Conservation (phyloP, 805 yeast species). For the Tetrapisispora phaffii region DNA sequence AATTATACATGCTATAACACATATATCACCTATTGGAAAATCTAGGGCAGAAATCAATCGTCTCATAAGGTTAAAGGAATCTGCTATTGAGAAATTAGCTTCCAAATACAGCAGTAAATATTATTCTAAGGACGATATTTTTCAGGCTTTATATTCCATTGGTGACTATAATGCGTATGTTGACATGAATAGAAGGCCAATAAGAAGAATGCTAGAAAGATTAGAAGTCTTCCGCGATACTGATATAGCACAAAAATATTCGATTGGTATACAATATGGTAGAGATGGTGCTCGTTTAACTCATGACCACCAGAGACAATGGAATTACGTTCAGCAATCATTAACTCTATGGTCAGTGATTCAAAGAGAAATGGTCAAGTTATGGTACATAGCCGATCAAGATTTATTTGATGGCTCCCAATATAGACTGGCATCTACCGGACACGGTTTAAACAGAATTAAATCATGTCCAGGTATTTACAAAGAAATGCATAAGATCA, state of each 20-base stretch:
- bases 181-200: constrained; percentile 59
- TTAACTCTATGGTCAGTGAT: constrained; percentile 66
- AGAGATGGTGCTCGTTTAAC: constrained; percentile 60
- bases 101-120: constrained; percentile 36
- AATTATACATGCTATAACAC: constrained; percentile 55
- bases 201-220: constrained; percentile 48
- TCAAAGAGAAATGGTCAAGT: constrained; percentile 65
- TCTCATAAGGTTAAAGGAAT: constrained; percentile 56
- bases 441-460: constrained; percentile 72
- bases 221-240: constrained; percentile 39
- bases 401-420: constrained; percentile 49
- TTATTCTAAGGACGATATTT: constrained; percentile 49
- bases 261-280: constrained; percentile 58
- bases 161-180: constrained; percentile 72
- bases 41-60: constrained; percentile 44
- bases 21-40: constrained; percentile 51
- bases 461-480: constrained; percentile 63
- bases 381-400: constrained; percentile 70
- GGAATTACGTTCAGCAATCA: constrained; percentile 65
- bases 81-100: constrained; percentile 54
- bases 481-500: constrained; percentile 60
- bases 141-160: constrained; percentile 63
- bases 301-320: constrained; percentile 65
- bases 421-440: constrained; percentile 59
- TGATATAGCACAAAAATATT: constrained; percentile 33